Conservation (phyloP, 371 early-diverging fungal species). For the Circinella umbellata region DNA sequence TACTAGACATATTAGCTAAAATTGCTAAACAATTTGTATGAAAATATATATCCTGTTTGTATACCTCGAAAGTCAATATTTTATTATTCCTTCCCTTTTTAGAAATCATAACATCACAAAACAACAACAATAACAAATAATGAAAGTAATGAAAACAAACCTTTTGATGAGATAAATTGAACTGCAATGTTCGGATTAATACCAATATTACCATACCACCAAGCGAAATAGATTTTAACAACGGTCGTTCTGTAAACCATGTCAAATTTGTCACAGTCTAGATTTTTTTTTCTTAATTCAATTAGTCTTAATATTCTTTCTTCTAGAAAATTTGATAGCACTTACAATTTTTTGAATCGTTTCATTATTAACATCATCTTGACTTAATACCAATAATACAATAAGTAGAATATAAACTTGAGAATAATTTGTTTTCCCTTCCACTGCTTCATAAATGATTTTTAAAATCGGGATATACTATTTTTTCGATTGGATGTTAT, state of each 20-base stretch:
- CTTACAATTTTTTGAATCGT: conserved; percentile 77
- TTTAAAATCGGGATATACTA: conserved; percentile 74
- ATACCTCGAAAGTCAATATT: no score
- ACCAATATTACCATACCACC: conserved; percentile 71
- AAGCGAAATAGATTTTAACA: conserved; percentile 68
- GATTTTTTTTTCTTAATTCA: not conserved
- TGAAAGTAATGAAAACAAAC: conserved; percentile 28
- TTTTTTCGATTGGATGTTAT: not conserved
- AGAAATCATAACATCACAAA: no score
- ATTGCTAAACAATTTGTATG: conserved; percentile 73
- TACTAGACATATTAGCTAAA: conserved; percentile 70
- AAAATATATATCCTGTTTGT: conserved; percentile 64
- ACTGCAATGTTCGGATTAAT: conserved; percentile 67
- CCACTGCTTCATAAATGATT: conserved; percentile 70
- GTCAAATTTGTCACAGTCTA: conserved; percentile 61
- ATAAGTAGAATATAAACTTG: conserved; percentile 72
- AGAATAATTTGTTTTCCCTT: conserved; percentile 64
- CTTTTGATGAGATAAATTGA: conserved; percentile 73
- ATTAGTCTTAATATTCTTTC: no score
- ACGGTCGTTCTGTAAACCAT: conserved; percentile 77
- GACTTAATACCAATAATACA: conserved; percentile 69
- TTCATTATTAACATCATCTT: conserved; percentile 77
- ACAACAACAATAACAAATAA: no score
- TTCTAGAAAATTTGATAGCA: not conserved
- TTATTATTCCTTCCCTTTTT: no score